Evolutionary conservation across 2,329 filamentous ascomycete species (phyloP).

Genomic region (Trichoderma koningiopsis): DNA sequence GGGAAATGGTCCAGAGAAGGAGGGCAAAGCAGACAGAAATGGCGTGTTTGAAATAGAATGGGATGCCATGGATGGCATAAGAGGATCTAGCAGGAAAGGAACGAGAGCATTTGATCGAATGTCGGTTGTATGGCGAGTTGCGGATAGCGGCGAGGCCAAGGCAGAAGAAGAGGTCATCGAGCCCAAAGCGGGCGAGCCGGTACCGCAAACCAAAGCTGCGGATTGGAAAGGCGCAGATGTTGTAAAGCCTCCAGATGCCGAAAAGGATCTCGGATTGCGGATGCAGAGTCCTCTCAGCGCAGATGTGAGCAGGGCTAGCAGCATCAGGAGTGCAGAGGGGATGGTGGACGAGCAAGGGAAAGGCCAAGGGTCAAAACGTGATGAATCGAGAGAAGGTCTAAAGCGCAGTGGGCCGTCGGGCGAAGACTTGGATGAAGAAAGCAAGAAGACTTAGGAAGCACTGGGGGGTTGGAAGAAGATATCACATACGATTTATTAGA

Average conservation of each 20-base stretch:
- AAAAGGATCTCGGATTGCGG: constrained; percentile 69
- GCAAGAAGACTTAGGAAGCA: background rate
- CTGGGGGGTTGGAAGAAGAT: background rate
- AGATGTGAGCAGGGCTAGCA: constrained; percentile 72
- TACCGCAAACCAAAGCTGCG: constrained; percentile 69
- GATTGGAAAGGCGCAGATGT: constrained; percentile 70
- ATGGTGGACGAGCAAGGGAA: constrained; percentile 12
- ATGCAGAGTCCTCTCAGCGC: constrained; percentile 65
- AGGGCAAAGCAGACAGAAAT: constrained; percentile 65
- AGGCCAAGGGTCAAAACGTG: constrained; percentile 22
- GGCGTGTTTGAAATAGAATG: constrained; percentile 63
- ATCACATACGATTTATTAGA: background rate
- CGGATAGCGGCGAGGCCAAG: constrained; percentile 32
- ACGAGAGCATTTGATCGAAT: constrained; percentile 78
- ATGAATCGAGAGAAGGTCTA: constrained; percentile 37
- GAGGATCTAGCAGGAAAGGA: constrained; percentile 82
- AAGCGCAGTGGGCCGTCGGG: constrained; percentile 43
- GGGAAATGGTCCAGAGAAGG: constrained; percentile 70
- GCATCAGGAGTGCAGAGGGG: constrained; percentile 51
- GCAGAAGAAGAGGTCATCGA: constrained; percentile 52
- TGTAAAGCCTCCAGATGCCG: constrained; percentile 47
- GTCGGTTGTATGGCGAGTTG: constrained; percentile 77
- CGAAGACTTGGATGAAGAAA: constrained; percentile 33
- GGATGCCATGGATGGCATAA: constrained; percentile 87
- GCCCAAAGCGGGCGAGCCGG: constrained; percentile 66